Conservation (phyloP, 495 filamentous ascomycete species). For the Daldinia decipiens region DNA sequence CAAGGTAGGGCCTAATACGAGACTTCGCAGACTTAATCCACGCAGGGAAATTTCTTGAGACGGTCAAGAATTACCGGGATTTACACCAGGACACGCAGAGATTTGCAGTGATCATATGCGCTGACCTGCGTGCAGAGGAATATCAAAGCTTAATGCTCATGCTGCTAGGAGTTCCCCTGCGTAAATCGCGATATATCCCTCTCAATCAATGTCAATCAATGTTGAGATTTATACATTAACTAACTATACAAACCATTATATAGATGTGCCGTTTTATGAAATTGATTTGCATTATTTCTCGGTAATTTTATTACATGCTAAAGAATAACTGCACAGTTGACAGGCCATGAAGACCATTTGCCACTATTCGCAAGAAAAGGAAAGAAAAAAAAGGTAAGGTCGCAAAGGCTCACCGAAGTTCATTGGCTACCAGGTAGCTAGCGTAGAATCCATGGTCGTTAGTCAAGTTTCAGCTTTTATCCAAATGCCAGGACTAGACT, state of each 20-base stretch:
- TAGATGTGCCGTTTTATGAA: neutral
- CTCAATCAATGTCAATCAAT: neutral
- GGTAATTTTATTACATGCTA: neutral
- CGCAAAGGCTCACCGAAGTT: neutral
- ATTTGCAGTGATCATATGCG: constrained; percentile 27
- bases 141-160: too few relatives aligned
- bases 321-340: neutral
- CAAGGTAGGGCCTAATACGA: constrained; percentile 18
- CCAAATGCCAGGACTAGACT: neutral
- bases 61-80: constrained; percentile 39
- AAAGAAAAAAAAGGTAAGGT: neutral
- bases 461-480: neutral
- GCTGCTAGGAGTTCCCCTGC: neutral
- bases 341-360: neutral
- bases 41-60: constrained; percentile 2
- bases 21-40: constrained; percentile 5
- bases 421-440: neutral
- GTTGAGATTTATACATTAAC: neutral
- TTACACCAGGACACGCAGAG: constrained; percentile 19
- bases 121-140: neutral
- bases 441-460: neutral
- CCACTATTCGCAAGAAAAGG: neutral
- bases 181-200: neutral
- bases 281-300: neutral
- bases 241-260: neutral